phyloP scores from a whole-genome alignment of 192 early-diverging fungal genomes.

The Coemansia sp. region DNA sequence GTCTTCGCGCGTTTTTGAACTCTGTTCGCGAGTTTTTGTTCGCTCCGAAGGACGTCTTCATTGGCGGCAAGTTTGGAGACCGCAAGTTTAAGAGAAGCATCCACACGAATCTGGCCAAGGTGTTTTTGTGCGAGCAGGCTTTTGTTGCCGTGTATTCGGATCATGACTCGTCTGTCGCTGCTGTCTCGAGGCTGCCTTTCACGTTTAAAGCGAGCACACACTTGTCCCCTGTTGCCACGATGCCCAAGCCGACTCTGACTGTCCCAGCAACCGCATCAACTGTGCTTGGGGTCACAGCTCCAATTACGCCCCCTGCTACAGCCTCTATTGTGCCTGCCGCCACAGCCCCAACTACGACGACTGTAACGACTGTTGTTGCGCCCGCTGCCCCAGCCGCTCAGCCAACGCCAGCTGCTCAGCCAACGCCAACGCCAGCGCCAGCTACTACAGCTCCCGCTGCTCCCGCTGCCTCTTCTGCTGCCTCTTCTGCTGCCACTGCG shows the following conservation, averaged over 20 bases:
- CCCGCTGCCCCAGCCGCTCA: background rate
- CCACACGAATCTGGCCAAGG: background rate
- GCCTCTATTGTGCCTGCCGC: background rate
- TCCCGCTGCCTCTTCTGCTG: background rate
- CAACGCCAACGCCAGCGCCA: background rate
- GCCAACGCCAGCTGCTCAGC: background rate
- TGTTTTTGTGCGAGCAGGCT: background rate
- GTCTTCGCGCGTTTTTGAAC: background rate
- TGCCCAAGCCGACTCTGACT: no score
- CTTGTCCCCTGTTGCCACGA: no score
- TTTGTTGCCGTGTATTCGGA: background rate
- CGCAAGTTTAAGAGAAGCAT: background rate
- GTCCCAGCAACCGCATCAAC: no score
- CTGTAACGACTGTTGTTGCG: no score
- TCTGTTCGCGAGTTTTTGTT: background rate
- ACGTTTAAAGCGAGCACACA: no score
- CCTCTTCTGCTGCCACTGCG: background rate
- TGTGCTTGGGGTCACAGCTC: no score
- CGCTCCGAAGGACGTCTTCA: background rate
- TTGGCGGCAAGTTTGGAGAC: background rate
- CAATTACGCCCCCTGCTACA: background rate
- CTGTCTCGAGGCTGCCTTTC: background rate
- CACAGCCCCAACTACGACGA: background rate
- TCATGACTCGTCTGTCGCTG: background rate
- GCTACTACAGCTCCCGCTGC: background rate